phyloP scores from a whole-genome alignment of 345 rosid species.

The Rhodamnia rubescens region DNA sequence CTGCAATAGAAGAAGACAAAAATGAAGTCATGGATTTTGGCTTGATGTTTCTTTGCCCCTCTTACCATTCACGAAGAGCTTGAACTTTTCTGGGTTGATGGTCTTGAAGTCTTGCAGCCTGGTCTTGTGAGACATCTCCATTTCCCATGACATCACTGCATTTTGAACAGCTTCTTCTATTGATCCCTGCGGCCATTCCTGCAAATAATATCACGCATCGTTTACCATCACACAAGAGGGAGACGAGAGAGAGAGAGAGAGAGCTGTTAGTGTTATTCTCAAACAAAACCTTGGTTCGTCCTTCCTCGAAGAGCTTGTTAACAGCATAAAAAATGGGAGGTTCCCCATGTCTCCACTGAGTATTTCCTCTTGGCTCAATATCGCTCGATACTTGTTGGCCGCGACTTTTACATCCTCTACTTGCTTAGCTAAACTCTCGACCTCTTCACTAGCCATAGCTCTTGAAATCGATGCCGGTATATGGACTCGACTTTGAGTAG shows the following conservation, averaged over 20 bases:
- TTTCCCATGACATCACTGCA: conserved; percentile 81
- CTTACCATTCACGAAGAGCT: conserved; percentile 66
- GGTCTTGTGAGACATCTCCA: conserved; percentile 73
- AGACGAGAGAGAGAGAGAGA: neutral
- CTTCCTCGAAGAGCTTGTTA: conserved; percentile 21
- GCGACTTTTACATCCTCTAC: neutral
- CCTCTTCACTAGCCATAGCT: neutral
- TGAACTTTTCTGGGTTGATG: conserved; percentile 58
- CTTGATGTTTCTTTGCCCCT: neutral
- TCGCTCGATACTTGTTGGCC: conserved; percentile 3
- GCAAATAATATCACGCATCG: neutral
- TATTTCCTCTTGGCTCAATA: conserved; percentile 9
- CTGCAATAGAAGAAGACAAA: neutral
- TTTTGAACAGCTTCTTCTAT: conserved; percentile 72
- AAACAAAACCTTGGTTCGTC: conserved; percentile 12
- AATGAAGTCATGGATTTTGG: neutral
- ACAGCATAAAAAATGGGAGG: conserved; percentile 15
- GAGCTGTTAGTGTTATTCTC: neutral
- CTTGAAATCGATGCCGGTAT: neutral
- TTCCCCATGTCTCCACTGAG: conserved; percentile 11
- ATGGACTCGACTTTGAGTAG: neutral
- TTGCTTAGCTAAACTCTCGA: neutral
- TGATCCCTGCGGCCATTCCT: conserved; percentile 78
- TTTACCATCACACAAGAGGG: neutral
- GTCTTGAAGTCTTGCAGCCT: conserved; percentile 59